Evolutionary conservation across 352 stramenopile species (phyloP).

Genomic region (Globisporangium spinosum): DNA sequence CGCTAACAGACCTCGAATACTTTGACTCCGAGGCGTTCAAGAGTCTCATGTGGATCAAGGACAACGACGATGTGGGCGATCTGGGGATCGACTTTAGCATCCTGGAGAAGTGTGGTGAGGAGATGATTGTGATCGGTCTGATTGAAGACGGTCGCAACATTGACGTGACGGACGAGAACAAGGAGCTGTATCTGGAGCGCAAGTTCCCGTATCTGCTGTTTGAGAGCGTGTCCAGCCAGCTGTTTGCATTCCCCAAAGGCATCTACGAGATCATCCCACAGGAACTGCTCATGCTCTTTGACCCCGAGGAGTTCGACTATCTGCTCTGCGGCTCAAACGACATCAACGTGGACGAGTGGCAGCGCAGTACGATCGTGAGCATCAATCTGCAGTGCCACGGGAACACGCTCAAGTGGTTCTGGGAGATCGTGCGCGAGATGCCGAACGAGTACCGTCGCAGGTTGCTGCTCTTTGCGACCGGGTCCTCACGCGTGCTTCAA

Average conservation of each 20-base stretch:
- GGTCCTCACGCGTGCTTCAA: conserved; percentile 6
- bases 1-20: background rate
- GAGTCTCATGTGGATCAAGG: background rate
- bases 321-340: conserved; percentile 89
- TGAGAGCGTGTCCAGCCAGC: conserved; percentile 77
- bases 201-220: conserved; percentile 38
- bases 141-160: background rate
- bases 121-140: background rate
- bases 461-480: background rate
- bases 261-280: conserved; percentile 94
- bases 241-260: conserved; percentile 82
- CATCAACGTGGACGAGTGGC: background rate
- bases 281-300: conserved; percentile 90
- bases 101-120: background rate
- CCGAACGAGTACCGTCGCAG: conserved; percentile 1
- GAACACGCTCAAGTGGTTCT: background rate
- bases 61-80: background rate
- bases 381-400: too few relatives aligned
- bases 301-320: conserved; percentile 81
- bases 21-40: background rate
- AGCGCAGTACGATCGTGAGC: background rate
- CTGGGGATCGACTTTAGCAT: background rate
- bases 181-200: background rate
- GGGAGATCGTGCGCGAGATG: background rate
- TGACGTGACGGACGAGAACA: background rate